Evolutionary conservation across 2,329 filamentous ascomycete species (phyloP), one percentile per base, ranked within the genome.

Genomic region (Sclerotinia glacialis): DNA sequence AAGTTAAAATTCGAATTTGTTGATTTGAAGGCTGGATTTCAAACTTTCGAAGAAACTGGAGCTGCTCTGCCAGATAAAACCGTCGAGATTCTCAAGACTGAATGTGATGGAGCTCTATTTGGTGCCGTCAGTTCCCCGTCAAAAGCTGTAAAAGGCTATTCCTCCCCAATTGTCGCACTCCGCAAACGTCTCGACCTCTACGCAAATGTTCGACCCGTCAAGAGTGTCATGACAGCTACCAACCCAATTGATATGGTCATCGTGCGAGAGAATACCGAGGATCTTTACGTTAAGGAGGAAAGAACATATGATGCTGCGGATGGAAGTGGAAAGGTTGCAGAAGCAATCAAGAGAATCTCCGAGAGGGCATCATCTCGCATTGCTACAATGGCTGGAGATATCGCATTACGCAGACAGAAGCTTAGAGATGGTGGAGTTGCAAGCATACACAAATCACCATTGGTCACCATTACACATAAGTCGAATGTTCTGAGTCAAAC

Each of bases 381-480:
- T 77, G 90, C 93, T 68, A 85, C 88, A 75, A 97, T 97, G 83
- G 95, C 95, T 9, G 95, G 94, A 67, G 93, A 98, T 75, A 97
- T 99, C 78, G 95, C 95, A 18, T 82, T 96, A 69, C 88, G 93
- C 64, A 85, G 95, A 71, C 91, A 97, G 77, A 89, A 90, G 77
- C 88, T 96, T 74, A 87, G 94, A 69, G 84, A 88, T 49, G 78
- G 80, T 16, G 82, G 83, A 55, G 75, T 77, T 18, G 74, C 80
- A 34, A 86, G 84, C 77, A 88, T 90, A 71, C 90, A 93, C 80
- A 79, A 80, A 63, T 77, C 81, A 54, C 88, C 93, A 37, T 84
- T 94, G 74, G 93, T 99, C 68, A 99, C 95, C 68, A 92, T 99
- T 78, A 98, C 95, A 60, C 95, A 99, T 85, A 99, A 99, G 84